phyloP scores from a whole-genome alignment of 164 flowering plant genomes.

The Paratinospora sagittata region DNA sequence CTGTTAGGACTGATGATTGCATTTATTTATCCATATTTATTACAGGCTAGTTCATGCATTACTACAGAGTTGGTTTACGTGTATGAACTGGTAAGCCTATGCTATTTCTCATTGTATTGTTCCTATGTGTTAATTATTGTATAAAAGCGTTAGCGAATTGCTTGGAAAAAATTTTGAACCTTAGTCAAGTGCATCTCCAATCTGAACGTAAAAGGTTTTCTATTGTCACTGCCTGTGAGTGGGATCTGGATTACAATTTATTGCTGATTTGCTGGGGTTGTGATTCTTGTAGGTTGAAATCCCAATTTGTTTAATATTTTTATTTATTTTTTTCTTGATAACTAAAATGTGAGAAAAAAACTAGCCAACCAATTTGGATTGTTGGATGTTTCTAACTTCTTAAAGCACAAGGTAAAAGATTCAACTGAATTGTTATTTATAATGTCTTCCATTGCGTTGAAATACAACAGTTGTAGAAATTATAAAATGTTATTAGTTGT shows the following conservation, averaged over 20 bases:
- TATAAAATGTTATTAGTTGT: neutral
- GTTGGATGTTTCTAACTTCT: neutral
- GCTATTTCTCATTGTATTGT: neutral
- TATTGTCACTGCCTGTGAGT: too few species aligned
- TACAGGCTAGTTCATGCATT: constrained; percentile 67
- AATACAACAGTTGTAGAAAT: neutral
- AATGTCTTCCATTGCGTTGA: neutral
- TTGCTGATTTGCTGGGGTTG: too few species aligned
- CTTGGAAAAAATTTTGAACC: too few species aligned
- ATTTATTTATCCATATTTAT: constrained; percentile 1
- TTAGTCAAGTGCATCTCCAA: too few species aligned
- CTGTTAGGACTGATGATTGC: too few species aligned
- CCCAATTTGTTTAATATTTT: too few species aligned
- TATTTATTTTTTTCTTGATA: too few species aligned
- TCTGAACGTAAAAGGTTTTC: too few species aligned
- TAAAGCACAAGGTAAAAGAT: neutral
- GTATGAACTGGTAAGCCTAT: constrained; percentile 77
- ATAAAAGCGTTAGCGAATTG: neutral
- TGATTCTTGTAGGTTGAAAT: too few species aligned
- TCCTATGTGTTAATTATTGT: too few species aligned
- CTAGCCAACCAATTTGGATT: neutral
- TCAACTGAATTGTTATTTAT: neutral
- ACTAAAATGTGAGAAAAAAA: too few species aligned
- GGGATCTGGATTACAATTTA: too few species aligned
- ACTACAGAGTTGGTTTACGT: constrained; percentile 80